Evolutionary conservation across 192 early-diverging fungal species (phyloP).

Genomic region (Coemansia sp.): DNA sequence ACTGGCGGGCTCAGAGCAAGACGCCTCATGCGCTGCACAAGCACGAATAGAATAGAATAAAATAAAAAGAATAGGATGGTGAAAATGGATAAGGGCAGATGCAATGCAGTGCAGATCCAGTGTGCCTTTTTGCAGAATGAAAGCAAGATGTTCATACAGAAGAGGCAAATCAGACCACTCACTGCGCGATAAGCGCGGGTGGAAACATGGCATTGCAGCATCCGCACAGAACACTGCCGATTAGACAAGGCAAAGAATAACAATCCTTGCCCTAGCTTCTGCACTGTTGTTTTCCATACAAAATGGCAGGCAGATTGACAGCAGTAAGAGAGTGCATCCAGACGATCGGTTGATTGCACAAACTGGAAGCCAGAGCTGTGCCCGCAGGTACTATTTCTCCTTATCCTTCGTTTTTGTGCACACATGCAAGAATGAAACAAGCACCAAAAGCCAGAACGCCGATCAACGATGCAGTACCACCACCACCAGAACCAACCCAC

Average conservation of each 20-base stretch:
- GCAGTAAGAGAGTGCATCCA: background rate
- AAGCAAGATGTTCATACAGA: slow-evolving; percentile 1
- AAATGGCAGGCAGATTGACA: too few relatives aligned
- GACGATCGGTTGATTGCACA: background rate
- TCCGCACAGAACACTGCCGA: too few relatives aligned
- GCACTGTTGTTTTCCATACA: too few relatives aligned
- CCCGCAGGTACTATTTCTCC: background rate
- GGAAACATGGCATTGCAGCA: too few relatives aligned
- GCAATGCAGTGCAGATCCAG: slow-evolving; percentile 14
- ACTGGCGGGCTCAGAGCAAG: background rate
- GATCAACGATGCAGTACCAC: background rate
- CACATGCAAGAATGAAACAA: background rate
- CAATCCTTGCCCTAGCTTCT: too few relatives aligned
- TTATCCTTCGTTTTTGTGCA: background rate
- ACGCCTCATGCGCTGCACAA: background rate
- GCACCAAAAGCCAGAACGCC: background rate
- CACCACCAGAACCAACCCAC: too few relatives aligned
- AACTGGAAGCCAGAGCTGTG: background rate
- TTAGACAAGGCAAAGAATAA: too few relatives aligned
- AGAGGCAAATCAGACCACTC: background rate
- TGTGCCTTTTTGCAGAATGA: background rate
- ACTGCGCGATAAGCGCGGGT: too few relatives aligned
- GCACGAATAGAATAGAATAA: too few relatives aligned
- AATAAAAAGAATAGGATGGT: background rate
- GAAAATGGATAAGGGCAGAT: background rate